Evolutionary conservation across 768 basidiomycete genomes (phyloP).

Genomic region (Amanita inopinata): DNA sequence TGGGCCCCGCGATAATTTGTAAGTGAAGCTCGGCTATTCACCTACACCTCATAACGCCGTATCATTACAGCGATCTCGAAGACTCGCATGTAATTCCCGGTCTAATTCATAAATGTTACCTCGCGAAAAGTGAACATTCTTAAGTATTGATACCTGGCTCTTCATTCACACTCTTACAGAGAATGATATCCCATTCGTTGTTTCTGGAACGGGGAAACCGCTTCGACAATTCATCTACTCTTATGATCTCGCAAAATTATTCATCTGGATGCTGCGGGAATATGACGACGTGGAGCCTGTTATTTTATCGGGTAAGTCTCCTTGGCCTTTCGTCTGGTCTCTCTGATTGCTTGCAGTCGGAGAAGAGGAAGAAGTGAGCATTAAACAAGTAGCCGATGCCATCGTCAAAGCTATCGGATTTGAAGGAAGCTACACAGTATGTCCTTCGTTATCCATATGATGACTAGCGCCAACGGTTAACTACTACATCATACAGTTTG

Average conservation of each 20-base stretch:
- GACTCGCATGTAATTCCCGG: slow-evolving; percentile 93
- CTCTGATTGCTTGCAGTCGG: slow-evolving; percentile 45
- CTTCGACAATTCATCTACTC: slow-evolving; percentile 98
- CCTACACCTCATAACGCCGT: slow-evolving; percentile 1
- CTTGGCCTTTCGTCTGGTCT: neutral
- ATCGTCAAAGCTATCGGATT: slow-evolving; percentile 80
- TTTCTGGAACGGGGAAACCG: slow-evolving; percentile 86
- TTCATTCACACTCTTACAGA: slow-evolving; percentile 27
- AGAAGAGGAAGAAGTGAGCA: slow-evolving; percentile 90
- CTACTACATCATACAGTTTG: slow-evolving; percentile 45
- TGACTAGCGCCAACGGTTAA: neutral
- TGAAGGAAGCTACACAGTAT: slow-evolving; percentile 63
- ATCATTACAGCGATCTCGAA: slow-evolving; percentile 61
- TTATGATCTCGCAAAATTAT: slow-evolving; percentile 88
- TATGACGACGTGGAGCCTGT: slow-evolving; percentile 90
- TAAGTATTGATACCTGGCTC: slow-evolving; percentile 2
- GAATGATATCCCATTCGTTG: slow-evolving; percentile 76
- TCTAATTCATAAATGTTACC: slow-evolving; percentile 86
- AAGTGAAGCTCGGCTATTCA: slow-evolving; percentile 13
- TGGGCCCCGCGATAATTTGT: slow-evolving; percentile 93
- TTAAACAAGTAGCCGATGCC: slow-evolving; percentile 84
- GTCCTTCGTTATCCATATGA: slow-evolving; percentile 19
- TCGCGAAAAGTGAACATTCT: slow-evolving; percentile 64
- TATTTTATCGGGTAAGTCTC: slow-evolving; percentile 68
- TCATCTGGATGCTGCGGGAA: slow-evolving; percentile 87